Evolutionary conservation across 306 rosid species (phyloP).

Genomic region (Quercus parvula): DNA sequence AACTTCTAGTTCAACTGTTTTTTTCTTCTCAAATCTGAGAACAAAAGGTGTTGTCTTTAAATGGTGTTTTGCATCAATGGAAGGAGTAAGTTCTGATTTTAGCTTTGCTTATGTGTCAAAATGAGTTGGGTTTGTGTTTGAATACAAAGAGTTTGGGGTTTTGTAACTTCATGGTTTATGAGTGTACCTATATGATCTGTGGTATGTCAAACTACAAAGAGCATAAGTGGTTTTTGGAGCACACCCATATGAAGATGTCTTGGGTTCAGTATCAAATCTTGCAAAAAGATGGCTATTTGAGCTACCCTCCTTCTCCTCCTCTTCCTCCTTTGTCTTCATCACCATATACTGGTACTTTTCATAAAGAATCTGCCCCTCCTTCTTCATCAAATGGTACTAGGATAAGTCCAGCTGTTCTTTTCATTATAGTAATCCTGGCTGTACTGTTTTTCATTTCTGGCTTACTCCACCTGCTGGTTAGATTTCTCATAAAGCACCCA

Average conservation of each 20-base stretch:
- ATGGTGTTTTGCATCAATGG: slow-evolving; percentile 7
- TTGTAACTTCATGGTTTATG: slow-evolving; percentile 4
- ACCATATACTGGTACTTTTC: slow-evolving; percentile 39
- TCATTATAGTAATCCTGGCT: slow-evolving; percentile 87
- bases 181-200: slow-evolving; percentile 33
- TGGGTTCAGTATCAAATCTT: slow-evolving; percentile 59
- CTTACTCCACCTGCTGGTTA: slow-evolving; percentile 84
- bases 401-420: slow-evolving; percentile 94
- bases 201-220: slow-evolving; percentile 41
- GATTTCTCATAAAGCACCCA: slow-evolving; percentile 86
- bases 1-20: slow-evolving; percentile 8
- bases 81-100: background rate
- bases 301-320: slow-evolving; percentile 70
- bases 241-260: slow-evolving; percentile 77
- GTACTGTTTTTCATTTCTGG: slow-evolving; percentile 93
- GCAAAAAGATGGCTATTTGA: slow-evolving; percentile 69
- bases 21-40: slow-evolving; percentile 18
- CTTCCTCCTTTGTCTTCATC: slow-evolving; percentile 38
- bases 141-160: slow-evolving; percentile 19
- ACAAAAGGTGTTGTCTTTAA: slow-evolving; percentile 8
- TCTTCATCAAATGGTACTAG: slow-evolving; percentile 71
- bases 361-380: slow-evolving; percentile 40
- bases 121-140: slow-evolving; percentile 39
- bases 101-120: slow-evolving; percentile 22
- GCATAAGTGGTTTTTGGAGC: slow-evolving; percentile 40